Base-by-base conservation (phyloP, 441 rosid genomes). In the Brassica balearica region DNA sequence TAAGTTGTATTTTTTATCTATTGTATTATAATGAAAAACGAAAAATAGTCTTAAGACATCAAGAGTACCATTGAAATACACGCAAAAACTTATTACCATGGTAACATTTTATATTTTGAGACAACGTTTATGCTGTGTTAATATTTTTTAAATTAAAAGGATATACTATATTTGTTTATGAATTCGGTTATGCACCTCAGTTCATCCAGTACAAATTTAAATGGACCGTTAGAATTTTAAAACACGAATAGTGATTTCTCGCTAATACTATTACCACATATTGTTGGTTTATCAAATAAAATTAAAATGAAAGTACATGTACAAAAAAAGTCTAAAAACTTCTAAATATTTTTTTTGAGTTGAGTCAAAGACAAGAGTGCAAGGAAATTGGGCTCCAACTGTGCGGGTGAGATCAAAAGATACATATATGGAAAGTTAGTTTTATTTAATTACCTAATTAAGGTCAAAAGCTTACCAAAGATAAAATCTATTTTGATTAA, bases 351-450 rank as follows among this genome's bases (percentile, higher is more conserved):
- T 34, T 34, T 34, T 34, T 34, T 34, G 2, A 34, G 41, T 34
- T 34, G 41, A 34, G 41, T 34, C 41, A 34, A 34, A 34, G 41
- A 34, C 41, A 34, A 34, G 41, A 34, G 41, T 34, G 41, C 41
- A 34, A 34, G 41, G 41, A 34, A 34, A 29, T 29, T 29, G 34
- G 34, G 34, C 38, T 75, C 73, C 74, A 76, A 32, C 25, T 62
- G 58, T 69, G 65, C 58, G 70, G 65, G 70, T 69, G 65, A 76
- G 80, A 69, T 51, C 75, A 76, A 76, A 69, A 48, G 69, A 34
- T 48, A 19, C 20, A 62, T 20, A 32, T 19, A 46, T 27, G 23
- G 62, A 68, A 61, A 68, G 68, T 62, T 46, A 43, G 12, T 60
- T 76, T 1, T 66, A 43, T 58, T 60, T 68, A 32, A 61, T 61